Base-by-base conservation (phyloP, 345 rosid species). In the Lumnitzera littorea region DNA sequence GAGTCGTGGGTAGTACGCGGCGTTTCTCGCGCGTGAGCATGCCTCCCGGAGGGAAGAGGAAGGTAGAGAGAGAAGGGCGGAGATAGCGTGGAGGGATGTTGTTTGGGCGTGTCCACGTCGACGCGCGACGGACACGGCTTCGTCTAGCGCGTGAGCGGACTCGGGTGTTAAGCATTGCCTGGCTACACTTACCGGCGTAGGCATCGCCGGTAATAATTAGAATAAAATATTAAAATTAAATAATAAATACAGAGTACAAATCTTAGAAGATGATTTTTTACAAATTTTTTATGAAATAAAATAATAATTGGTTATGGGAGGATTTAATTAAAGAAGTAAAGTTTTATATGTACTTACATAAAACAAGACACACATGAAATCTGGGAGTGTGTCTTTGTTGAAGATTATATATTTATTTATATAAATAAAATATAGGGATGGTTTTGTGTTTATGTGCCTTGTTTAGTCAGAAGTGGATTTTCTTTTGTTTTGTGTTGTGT, bases 31-130 rank as follows among this genome's bases (percentile, higher is more conserved):
- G 23, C 90, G 88, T 3, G 86, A 73, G 63, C 98, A 88, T 11
- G 96, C 96, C 51, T 84, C 94, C 31, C 91, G 96, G 41, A 91
- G 78, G 3, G 72, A 29, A 0, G 98, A 86, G 8, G 94, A 78
- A 0, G 94, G 83, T 15, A 81, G 81, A 5, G 85, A 74, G 15
- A 91, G 86, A 23, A 91, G 78, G 17, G 98, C 91, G 2, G 94
- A 91, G 41, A 91, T 78, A 2, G 81, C 91, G 68, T 91, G 98
- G 41, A 91, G 91, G 52, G 98, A 91, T 50, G 98, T 88, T 63
- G 98, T 91, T 62, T 91, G 98, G 0, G 80, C 67, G 70, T 91
- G 96, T 2, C 88, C 76, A 16, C 91, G 64, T 54, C 89, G 73
- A 51, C 86, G 81, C 12, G 97, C 96, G 15, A 88, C 94, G 36